Evolutionary conservation across 768 basidiomycete genomes (phyloP).

Genomic region (Boletus sp.): DNA sequence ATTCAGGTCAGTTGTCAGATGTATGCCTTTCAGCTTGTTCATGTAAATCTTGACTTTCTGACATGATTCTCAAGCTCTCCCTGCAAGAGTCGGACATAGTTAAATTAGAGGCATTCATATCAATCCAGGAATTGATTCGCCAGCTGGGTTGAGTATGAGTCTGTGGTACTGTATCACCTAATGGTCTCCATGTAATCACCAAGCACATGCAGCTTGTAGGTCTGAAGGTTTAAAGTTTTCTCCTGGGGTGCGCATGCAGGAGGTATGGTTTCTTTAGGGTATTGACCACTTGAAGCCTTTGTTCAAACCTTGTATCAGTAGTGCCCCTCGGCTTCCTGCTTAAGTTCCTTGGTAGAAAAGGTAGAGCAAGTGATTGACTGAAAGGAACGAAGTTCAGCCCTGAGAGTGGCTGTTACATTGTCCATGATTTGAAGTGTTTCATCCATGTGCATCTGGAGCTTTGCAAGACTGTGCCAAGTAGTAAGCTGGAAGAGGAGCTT

Average conservation of each 20-base stretch:
- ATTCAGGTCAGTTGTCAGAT: neutral
- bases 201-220: neutral
- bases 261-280: neutral
- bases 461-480: neutral
- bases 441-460: neutral
- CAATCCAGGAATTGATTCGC: neutral
- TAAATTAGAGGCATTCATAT: neutral
- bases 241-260: neutral
- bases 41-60: neutral
- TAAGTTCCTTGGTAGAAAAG: neutral
- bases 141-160: neutral
- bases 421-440: neutral
- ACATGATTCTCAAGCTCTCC: neutral
- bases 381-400: neutral
- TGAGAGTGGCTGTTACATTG: neutral
- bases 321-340: neutral
- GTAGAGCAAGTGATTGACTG: neutral
- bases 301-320: neutral
- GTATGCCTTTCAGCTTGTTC: neutral
- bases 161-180: neutral
- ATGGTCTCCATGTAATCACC: neutral
- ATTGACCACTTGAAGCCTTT: neutral
- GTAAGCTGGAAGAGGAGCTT: neutral
- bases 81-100: neutral
- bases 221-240: neutral